Evolutionary conservation across 495 filamentous ascomycete genomes (phyloP).

Genomic region (Aspergillus sparsus): DNA sequence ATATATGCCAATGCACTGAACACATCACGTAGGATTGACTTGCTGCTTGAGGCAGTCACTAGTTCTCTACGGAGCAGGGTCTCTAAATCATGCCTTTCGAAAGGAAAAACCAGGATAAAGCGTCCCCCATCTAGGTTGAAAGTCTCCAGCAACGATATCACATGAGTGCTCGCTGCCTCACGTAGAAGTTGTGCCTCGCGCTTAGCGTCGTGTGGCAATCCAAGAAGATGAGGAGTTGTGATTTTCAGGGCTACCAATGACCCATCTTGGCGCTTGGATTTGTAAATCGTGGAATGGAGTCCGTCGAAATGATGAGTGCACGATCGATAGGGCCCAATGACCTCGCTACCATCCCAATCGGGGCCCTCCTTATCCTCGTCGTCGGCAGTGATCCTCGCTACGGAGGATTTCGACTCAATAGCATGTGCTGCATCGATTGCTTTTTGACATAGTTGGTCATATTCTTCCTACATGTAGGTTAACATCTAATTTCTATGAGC

Average conservation of each 20-base stretch:
- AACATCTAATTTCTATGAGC: not conserved
- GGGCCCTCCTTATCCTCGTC: conserved; percentile 16
- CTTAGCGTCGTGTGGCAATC: conserved; percentile 75
- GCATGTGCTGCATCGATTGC: conserved; percentile 42
- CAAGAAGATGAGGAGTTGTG: conserved; percentile 69
- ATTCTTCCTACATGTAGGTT: conserved; percentile 43
- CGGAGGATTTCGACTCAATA: conserved; percentile 21
- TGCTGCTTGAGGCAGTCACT: conserved; percentile 47
- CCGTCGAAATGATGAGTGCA: conserved; percentile 74
- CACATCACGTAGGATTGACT: conserved; percentile 59
- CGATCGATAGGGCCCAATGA: conserved; percentile 69
- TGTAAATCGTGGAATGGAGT: conserved; percentile 82
- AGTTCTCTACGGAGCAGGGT: conserved; percentile 54
- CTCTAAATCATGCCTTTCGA: conserved; percentile 70
- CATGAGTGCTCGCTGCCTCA: conserved; percentile 45
- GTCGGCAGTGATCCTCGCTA: conserved; percentile 25
- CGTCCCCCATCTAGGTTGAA: conserved; percentile 70
- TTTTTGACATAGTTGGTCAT: conserved; percentile 45
- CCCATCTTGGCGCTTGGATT: conserved; percentile 42
- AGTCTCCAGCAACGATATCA: conserved; percentile 69
- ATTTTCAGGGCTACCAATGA: conserved; percentile 78
- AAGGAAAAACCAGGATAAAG: conserved; percentile 82
- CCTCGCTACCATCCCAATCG: conserved; percentile 40
- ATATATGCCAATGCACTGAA: conserved; percentile 72
- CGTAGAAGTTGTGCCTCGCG: conserved; percentile 75